Conservation (phyloP, 495 filamentous ascomycete species). For the Astrothelium subdiscretum region DNA sequence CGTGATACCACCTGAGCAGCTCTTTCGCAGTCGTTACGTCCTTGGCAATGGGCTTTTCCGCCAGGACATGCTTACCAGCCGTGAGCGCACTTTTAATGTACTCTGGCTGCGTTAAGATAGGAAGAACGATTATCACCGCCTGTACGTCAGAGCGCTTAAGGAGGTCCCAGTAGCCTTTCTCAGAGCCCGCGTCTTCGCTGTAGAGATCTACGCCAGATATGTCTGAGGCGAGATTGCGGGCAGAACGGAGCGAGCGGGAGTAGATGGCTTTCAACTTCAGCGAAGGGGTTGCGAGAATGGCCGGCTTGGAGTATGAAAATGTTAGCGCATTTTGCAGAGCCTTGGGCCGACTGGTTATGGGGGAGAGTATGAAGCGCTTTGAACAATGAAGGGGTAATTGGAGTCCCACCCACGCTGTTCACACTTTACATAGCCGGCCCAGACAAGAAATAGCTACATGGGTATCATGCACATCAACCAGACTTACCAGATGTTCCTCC, state of each 20-base stretch:
- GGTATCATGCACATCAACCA: too few relatives aligned
- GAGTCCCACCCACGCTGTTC: too few relatives aligned
- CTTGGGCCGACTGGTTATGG: too few relatives aligned
- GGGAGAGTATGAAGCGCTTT: too few relatives aligned
- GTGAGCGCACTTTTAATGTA: constrained; percentile 49
- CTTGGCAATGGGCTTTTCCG: constrained; percentile 72
- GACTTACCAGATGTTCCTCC: constrained; percentile 32
- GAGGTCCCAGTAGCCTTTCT: constrained; percentile 46
- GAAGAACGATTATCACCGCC: constrained; percentile 59
- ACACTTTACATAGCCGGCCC: too few relatives aligned
- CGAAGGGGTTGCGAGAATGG: constrained; percentile 25
- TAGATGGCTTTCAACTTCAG: constrained; percentile 32
- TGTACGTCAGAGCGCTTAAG: constrained; percentile 52
- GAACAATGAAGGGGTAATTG: too few relatives aligned
- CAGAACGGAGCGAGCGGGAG: constrained; percentile 29
- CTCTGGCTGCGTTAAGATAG: constrained; percentile 45
- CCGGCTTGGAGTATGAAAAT: constrained; percentile 29
- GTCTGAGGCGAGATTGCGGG: constrained; percentile 14
- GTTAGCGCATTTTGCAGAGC: neutral
- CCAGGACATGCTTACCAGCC: constrained; percentile 68
- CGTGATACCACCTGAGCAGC: constrained; percentile 50
- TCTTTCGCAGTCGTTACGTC: constrained; percentile 50
- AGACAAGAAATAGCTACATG: too few relatives aligned
- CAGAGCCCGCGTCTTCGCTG: constrained; percentile 48
- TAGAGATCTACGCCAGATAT: constrained; percentile 31